Evolutionary conservation across 768 basidiomycete species (phyloP).

Genomic region (Porpolomopsis calyptriformis): DNA sequence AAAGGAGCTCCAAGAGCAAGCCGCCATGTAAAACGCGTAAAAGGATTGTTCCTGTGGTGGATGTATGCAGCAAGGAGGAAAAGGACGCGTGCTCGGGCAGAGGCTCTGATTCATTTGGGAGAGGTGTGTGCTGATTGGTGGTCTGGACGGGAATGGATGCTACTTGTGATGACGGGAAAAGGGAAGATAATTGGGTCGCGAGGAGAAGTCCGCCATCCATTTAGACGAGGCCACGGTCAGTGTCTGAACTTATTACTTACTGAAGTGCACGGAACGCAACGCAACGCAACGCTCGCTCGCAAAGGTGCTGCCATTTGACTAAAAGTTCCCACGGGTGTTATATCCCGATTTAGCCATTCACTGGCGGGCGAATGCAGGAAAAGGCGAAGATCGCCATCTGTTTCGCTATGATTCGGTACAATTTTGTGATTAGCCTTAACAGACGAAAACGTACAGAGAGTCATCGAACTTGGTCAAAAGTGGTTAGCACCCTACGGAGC

Average conservation of each 20-base stretch:
- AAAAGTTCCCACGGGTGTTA: background rate
- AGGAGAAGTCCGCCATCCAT: constrained; percentile 29
- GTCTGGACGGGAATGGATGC: constrained; percentile 49
- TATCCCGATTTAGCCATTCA: background rate
- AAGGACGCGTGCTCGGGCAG: constrained; percentile 67
- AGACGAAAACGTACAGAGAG: background rate
- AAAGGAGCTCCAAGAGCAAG: constrained; percentile 63
- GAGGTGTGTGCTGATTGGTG: constrained; percentile 40
- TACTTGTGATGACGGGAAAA: constrained; percentile 43
- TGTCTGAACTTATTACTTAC: background rate
- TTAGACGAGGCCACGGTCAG: background rate
- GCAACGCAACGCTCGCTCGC: background rate
- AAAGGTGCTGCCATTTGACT: too few relatives aligned
- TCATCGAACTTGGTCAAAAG: background rate
- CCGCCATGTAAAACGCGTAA: constrained; percentile 67
- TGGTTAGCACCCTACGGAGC: background rate
- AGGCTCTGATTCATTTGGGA: constrained; percentile 36
- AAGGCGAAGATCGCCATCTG: too few relatives aligned
- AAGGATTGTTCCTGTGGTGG: constrained; percentile 53
- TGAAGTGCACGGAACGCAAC: background rate
- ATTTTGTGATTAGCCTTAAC: too few relatives aligned
- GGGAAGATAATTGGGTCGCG: constrained; percentile 53
- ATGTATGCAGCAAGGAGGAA: constrained; percentile 46
- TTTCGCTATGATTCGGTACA: too few relatives aligned
- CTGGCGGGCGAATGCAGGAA: background rate